Percentiles rank a stretch among this genome's conserved stretches.
phyloP scores from a whole-genome alignment of 2,329 filamentous ascomycete genomes.

The Aureobasidium sp. region DNA sequence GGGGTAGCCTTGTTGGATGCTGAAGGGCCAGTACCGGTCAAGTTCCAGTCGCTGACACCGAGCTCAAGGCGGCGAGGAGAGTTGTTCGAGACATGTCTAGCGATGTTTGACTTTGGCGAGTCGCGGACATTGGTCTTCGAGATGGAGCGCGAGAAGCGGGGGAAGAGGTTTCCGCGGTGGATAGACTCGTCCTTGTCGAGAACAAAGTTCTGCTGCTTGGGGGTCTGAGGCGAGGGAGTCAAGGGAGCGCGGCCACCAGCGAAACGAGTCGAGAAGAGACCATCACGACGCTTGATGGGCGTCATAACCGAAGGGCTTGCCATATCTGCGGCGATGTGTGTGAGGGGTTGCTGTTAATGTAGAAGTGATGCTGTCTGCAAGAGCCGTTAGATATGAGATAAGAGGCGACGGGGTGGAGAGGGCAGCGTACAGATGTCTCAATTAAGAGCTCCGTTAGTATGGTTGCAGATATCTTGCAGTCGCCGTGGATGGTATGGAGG shows the following conservation, averaged over 20 bases:
- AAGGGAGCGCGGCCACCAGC: conserved; percentile 92
- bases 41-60: conserved; percentile 83
- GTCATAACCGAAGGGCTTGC: conserved; percentile 78
- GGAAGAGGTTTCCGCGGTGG: conserved; percentile 65
- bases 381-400: conserved; percentile 21
- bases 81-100: conserved; percentile 51
- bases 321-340: conserved; percentile 47
- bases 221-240: conserved; percentile 81
- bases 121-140: conserved; percentile 66
- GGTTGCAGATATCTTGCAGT: conserved; percentile 29
- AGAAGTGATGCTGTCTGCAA: conserved; percentile 19
- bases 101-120: conserved; percentile 86
- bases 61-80: conserved; percentile 85
- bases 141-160: conserved; percentile 66
- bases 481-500: conserved; percentile 23
- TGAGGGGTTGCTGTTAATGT: neutral
- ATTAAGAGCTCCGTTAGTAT: conserved; percentile 34
- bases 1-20: conserved; percentile 39
- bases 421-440: conserved; percentile 26
- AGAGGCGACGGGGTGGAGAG: neutral
- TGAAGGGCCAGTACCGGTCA: conserved; percentile 70
- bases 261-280: conserved; percentile 84
- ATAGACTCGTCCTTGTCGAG: conserved; percentile 59
- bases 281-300: conserved; percentile 89
- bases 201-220: conserved; percentile 50